phyloP scores from a whole-genome alignment of 1,139 yeast species.

The Geotrichum armillariae region DNA sequence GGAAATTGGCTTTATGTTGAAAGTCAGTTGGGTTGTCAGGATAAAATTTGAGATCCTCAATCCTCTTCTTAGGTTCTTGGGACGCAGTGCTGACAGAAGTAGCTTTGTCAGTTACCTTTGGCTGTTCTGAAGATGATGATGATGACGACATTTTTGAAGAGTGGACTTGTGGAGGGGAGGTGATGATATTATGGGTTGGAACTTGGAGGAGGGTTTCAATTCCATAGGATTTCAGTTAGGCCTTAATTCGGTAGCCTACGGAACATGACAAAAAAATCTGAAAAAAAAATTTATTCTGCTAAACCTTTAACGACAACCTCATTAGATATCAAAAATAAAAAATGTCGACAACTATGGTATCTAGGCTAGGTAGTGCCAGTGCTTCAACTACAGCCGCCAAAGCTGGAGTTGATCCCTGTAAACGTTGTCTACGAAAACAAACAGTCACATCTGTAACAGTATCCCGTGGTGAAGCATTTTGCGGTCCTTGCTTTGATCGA shows the following conservation, averaged over 20 bases:
- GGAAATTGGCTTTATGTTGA: slow-evolving; percentile 59
- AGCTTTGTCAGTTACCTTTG: neutral
- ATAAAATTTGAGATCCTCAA: slow-evolving; percentile 51
- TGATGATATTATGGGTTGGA: too few species aligned
- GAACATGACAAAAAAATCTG: too few species aligned
- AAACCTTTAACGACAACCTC: neutral
- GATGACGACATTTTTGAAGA: slow-evolving; percentile 2
- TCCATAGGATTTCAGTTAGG: too few species aligned
- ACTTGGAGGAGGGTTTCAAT: too few species aligned
- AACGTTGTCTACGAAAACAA: slow-evolving; percentile 15
- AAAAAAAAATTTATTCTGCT: too few species aligned
- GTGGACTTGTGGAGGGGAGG: too few species aligned
- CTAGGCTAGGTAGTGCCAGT: slow-evolving; percentile 8
- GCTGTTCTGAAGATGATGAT: neutral
- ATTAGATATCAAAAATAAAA: neutral
- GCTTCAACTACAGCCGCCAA: slow-evolving; percentile 1
- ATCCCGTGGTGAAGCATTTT: slow-evolving; percentile 21
- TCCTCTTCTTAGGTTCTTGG: slow-evolving; percentile 15
- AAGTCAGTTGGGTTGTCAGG: slow-evolving; percentile 79
- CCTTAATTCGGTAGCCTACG: too few species aligned
- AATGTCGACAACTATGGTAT: slow-evolving; percentile 20
- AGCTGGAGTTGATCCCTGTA: slow-evolving; percentile 16
- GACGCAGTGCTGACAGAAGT: neutral
- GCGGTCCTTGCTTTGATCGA: slow-evolving; percentile 20
- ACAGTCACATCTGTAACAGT: slow-evolving; percentile 12